A percentile compares a stretch with the other conserved stretches of the same genome.
These are phyloP conservation scores for Phytophthora podocarpi DNA, from an alignment of 352 stramenopile species.

Conservation along the genomic window DNA sequence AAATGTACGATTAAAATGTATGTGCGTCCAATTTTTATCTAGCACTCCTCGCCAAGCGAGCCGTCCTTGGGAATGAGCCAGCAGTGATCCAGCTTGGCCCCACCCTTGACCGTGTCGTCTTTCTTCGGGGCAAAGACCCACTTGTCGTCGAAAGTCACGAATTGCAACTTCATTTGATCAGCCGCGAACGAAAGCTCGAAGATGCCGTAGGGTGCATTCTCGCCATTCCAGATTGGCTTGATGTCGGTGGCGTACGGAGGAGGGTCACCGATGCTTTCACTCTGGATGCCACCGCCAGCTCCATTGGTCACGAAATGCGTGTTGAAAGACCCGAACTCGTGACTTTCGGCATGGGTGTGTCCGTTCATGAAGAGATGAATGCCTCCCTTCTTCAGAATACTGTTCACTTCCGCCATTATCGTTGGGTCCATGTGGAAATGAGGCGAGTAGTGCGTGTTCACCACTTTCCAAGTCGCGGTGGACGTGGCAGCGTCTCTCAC, in stretches of 20 bases:
- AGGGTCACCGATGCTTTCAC: constrained; percentile 65
- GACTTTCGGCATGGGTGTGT: constrained; percentile 76
- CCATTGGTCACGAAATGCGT: constrained; percentile 82
- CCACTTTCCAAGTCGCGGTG: constrained; percentile 70
- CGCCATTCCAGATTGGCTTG: constrained; percentile 56
- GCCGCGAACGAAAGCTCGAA: constrained; percentile 71
- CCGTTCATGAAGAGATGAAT: constrained; percentile 76
- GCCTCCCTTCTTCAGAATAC: constrained; percentile 47
- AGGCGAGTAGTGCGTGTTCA: constrained; percentile 81
- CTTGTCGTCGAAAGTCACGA: constrained; percentile 69
- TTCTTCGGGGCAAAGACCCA: constrained; percentile 58
- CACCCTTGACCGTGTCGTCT: constrained; percentile 51
- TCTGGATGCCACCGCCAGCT: constrained; percentile 72
- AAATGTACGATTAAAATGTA: constrained; percentile 10
- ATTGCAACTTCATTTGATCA: constrained; percentile 63
- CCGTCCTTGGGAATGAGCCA: constrained; percentile 74
- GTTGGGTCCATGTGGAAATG: constrained; percentile 72
- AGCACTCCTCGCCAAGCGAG: constrained; percentile 43
- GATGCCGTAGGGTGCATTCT: constrained; percentile 68
- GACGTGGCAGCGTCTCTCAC: constrained; percentile 52
- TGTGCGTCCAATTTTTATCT: neutral
- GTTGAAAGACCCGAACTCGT: constrained; percentile 70
- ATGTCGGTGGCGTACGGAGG: constrained; percentile 52
- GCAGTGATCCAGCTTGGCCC: constrained; percentile 56
- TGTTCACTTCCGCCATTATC: constrained; percentile 74